These are phyloP conservation scores for Phlyctochytrium arcticum DNA, from an alignment of 192 early-diverging fungal genomes.

Conservation along the genomic window DNA sequence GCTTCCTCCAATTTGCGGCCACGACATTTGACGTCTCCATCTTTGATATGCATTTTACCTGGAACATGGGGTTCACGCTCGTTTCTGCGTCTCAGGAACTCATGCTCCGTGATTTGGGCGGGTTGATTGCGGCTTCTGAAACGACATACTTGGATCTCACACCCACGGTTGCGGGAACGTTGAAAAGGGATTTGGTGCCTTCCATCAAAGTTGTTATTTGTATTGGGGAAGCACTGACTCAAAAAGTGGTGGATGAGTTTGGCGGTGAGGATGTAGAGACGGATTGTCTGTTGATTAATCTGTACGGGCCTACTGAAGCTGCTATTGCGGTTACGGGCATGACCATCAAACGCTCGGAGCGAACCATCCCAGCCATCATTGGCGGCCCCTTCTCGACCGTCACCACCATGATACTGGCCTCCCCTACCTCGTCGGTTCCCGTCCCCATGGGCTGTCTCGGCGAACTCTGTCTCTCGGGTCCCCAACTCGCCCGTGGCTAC, in stretches of 20 bases:
- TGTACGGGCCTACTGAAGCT: slow-evolving; percentile 24
- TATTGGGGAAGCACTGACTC: slow-evolving; percentile 4
- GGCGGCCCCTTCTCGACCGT: slow-evolving; percentile 12
- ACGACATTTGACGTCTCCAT: slow-evolving; percentile 10
- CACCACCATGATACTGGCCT: neutral
- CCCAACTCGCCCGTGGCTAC: slow-evolving; percentile 38
- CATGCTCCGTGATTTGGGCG: slow-evolving; percentile 4
- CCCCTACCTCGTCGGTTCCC: neutral
- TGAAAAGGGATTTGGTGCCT: neutral
- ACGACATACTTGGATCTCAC: slow-evolving; percentile 3
- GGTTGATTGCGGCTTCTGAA: neutral
- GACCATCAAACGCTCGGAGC: neutral
- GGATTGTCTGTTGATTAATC: neutral
- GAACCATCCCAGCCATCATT: slow-evolving; percentile 1
- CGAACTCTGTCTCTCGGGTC: slow-evolving; percentile 38
- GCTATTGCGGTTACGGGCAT: slow-evolving; percentile 9
- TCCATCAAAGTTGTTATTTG: neutral
- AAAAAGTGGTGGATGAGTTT: slow-evolving; percentile 3
- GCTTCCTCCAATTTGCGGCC: slow-evolving; percentile 16
- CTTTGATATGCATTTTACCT: slow-evolving; percentile 11
- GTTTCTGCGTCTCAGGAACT: neutral
- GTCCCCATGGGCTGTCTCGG: slow-evolving; percentile 21
- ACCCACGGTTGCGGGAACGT: slow-evolving; percentile 1
- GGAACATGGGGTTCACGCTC: neutral
- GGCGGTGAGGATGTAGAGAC: neutral